These are phyloP conservation scores for Ailanthus altissimus DNA, from an alignment of 345 rosid species.

Conservation along the genomic window DNA sequence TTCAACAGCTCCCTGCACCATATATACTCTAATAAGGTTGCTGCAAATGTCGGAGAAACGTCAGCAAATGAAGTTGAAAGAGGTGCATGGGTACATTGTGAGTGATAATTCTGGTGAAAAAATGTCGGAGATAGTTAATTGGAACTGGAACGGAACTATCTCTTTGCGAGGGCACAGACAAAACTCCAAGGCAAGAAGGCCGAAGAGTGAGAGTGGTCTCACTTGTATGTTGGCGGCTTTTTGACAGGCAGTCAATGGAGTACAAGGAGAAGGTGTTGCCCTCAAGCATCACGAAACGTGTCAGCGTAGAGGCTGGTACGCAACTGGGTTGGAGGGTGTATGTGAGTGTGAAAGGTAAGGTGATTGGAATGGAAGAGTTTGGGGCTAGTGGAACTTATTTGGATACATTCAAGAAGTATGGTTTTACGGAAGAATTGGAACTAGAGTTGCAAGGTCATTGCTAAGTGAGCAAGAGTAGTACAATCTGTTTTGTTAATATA, in stretches of 20 bases:
- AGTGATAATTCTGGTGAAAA: constrained; percentile 30
- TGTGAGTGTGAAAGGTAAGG: constrained; percentile 34
- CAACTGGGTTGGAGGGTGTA: constrained; percentile 37
- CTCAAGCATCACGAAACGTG: constrained; percentile 12
- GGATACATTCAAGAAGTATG: constrained; percentile 36
- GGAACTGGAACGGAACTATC: constrained; percentile 42
- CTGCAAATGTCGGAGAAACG: constrained; percentile 30
- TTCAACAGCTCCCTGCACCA: too few relatives aligned
- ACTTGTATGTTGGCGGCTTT: constrained; percentile 36
- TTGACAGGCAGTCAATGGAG: constrained; percentile 28
- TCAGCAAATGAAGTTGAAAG: constrained; percentile 18
- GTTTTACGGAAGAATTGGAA: constrained; percentile 35
- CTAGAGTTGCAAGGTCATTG: constrained; percentile 25
- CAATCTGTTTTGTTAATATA: too few relatives aligned
- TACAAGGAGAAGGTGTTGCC: constrained; percentile 38
- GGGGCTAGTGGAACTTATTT: constrained; percentile 39
- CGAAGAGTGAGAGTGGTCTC: constrained; percentile 40
- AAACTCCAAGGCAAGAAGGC: constrained; percentile 35
- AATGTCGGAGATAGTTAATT: constrained; percentile 33
- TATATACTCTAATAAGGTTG: too few relatives aligned
- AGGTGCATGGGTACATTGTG: constrained; percentile 39
- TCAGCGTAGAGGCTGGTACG: constrained; percentile 41
- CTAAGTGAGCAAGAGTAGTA: not conserved
- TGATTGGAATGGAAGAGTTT: constrained; percentile 36
- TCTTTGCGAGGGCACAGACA: constrained; percentile 25